phyloP scores from a whole-genome alignment of 257 asterid genomes.

The Scutellaria galericulata region DNA sequence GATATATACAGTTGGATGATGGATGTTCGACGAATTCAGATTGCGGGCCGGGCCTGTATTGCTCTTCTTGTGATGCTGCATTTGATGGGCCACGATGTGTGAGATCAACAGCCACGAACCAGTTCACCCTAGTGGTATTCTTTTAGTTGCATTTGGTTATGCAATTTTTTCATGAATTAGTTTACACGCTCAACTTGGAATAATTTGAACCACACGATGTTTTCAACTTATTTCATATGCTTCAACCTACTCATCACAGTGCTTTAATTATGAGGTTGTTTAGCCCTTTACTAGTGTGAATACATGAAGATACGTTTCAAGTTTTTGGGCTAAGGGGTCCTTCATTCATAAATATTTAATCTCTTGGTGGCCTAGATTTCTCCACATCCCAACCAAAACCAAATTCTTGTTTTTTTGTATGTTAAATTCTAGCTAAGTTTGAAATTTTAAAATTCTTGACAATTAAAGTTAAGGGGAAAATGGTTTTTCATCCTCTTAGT shows the following conservation, averaged over 20 bases:
- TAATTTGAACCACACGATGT: not conserved
- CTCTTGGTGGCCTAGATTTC: not conserved
- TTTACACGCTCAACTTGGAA: not conserved
- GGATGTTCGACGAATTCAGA: constrained; percentile 56
- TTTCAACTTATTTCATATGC: not conserved
- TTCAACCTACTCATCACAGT: not conserved
- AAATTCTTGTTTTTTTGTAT: not conserved
- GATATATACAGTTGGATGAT: constrained; percentile 50
- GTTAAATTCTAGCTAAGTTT: no score
- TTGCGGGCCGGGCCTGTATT: constrained; percentile 66
- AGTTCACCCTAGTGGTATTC: constrained; percentile 63
- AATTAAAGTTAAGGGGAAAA: no score
- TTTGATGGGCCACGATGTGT: constrained; percentile 64
- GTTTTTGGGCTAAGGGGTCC: not conserved
- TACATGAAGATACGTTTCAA: not conserved
- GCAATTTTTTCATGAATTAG: not conserved
- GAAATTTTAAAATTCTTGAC: no score
- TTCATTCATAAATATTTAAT: not conserved
- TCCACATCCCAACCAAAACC: not conserved
- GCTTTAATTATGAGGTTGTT: constrained; percentile 10
- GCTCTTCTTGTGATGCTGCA: constrained; percentile 56
- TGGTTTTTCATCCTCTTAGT: no score
- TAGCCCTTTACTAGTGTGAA: not conserved
- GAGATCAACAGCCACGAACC: constrained; percentile 70
- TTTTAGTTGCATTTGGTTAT: not conserved